Percentiles rank a stretch among this genome's conserved stretches.
Conservation (phyloP, 164 flowering plant species). For the Berberis vulgaris region DNA sequence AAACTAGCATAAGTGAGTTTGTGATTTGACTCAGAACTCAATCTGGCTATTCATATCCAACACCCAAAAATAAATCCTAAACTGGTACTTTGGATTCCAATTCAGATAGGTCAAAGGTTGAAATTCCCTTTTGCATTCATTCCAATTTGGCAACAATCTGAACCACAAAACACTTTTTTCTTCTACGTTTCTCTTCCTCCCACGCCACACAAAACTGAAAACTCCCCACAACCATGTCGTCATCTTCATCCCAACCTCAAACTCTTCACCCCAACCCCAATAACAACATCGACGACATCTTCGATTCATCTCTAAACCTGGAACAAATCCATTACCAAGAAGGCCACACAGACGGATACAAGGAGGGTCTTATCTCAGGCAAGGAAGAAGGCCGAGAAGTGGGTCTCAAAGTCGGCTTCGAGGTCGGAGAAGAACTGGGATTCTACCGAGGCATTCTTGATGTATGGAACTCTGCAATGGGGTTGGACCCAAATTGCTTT, state of each 20-base stretch:
- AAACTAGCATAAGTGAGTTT: too few relatives aligned
- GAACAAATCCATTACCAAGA: conserved; percentile 54
- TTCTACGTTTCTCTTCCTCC: too few relatives aligned
- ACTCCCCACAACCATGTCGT: too few relatives aligned
- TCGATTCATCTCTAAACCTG: conserved; percentile 44
- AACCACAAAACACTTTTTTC: too few relatives aligned
- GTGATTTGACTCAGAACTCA: too few relatives aligned
- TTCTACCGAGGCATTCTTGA: conserved; percentile 66
- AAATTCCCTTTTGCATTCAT: too few relatives aligned
- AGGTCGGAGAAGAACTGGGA: conserved; percentile 68
- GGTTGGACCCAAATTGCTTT: conserved; percentile 31
- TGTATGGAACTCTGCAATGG: conserved; percentile 51
- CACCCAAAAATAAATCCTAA: too few relatives aligned
- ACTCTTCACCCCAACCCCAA: conserved; percentile 7
- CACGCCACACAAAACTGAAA: too few relatives aligned
- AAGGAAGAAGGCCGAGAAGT: conserved; percentile 53
- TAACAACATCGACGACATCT: conserved; percentile 34
- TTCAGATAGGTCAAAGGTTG: too few relatives aligned
- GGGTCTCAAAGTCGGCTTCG: conserved; percentile 63
- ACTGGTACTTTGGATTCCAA: too few relatives aligned
- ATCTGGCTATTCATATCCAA: too few relatives aligned
- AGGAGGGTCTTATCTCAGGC: conserved; percentile 46
- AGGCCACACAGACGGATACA: conserved; percentile 55
- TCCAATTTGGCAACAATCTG: too few relatives aligned
- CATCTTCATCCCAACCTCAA: conserved; percentile 5